Conservation (phyloP, 2,329 filamentous ascomycete genomes). For the Aspergillus japonicus region DNA sequence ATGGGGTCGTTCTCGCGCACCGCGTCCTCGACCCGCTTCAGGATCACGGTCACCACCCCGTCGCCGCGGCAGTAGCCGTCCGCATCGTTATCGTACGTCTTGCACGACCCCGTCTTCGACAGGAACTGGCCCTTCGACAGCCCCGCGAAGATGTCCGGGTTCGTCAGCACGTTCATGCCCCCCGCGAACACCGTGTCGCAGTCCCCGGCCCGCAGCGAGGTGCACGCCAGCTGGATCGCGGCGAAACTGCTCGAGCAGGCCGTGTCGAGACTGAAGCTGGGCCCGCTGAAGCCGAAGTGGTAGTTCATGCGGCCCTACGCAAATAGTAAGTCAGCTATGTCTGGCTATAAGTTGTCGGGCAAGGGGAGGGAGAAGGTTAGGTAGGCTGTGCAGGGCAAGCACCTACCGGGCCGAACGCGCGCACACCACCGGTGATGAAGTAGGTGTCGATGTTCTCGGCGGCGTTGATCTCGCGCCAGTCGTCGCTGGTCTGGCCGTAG, state of each 20-base stretch:
- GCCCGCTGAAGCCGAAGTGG: constrained; percentile 72
- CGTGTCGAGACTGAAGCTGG: constrained; percentile 69
- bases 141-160: constrained; percentile 74
- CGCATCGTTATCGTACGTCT: constrained; percentile 49
- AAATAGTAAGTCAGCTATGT: no score
- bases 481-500: constrained; percentile 71
- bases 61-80: constrained; percentile 58
- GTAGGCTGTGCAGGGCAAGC: no score
- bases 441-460: constrained; percentile 68
- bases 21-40: constrained; percentile 55
- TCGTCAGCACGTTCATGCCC: constrained; percentile 69
- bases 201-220: constrained; percentile 69
- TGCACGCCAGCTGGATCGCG: constrained; percentile 69
- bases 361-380: no score
- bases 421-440: constrained; percentile 62
- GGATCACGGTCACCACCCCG: constrained; percentile 48
- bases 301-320: constrained; percentile 63
- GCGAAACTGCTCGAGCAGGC: constrained; percentile 65
- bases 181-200: constrained; percentile 78
- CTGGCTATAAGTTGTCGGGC: no score
- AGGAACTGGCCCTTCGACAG: constrained; percentile 55
- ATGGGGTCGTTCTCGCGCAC: constrained; percentile 48
- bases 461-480: constrained; percentile 66
- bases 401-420: constrained; percentile 55
- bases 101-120: constrained; percentile 46